phyloP scores from a whole-genome alignment of 2,329 filamentous ascomycete genomes.

The Leptographium galeiforme region DNA sequence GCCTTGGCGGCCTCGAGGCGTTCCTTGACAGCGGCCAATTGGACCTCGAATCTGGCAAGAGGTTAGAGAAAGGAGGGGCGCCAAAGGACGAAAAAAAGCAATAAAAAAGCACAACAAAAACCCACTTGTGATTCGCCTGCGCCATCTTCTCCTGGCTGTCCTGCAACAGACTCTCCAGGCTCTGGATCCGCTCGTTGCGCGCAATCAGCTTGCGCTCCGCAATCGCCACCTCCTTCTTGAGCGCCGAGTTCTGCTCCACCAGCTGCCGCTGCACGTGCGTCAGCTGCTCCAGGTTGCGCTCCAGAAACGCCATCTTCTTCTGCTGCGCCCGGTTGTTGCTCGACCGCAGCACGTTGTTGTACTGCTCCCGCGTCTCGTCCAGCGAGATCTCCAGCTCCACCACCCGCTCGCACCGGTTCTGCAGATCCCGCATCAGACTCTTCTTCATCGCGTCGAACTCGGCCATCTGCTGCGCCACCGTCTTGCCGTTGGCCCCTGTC shows the following conservation, averaged over 20 bases:
- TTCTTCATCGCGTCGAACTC: constrained; percentile 99
- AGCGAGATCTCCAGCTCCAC: constrained; percentile 96
- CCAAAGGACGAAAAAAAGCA: too few relatives aligned
- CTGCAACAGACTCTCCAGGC: constrained; percentile 79
- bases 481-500: constrained; percentile 61
- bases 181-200: constrained; percentile 91
- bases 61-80: too few relatives aligned
- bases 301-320: constrained; percentile 99
- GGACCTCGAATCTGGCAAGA: constrained; percentile 86
- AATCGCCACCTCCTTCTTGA: constrained; percentile 99
- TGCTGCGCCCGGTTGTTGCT: constrained; percentile 98
- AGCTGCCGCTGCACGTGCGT: constrained; percentile 95
- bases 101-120: constrained; percentile 11
- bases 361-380: constrained; percentile 95
- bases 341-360: constrained; percentile 93
- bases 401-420: constrained; percentile 95
- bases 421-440: constrained; percentile 93
- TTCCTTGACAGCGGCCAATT: constrained; percentile 95
- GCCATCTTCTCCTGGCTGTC: constrained; percentile 98
- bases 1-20: constrained; percentile 90
- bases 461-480: constrained; percentile 91
- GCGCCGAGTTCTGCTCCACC: constrained; percentile 88
- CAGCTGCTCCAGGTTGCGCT: constrained; percentile 93
- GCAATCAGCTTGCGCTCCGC: constrained; percentile 95
- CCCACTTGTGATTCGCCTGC: constrained; percentile 90